These are phyloP conservation scores for Syzygium aromaticum DNA, from an alignment of 345 rosid species.

Conservation along the genomic window DNA sequence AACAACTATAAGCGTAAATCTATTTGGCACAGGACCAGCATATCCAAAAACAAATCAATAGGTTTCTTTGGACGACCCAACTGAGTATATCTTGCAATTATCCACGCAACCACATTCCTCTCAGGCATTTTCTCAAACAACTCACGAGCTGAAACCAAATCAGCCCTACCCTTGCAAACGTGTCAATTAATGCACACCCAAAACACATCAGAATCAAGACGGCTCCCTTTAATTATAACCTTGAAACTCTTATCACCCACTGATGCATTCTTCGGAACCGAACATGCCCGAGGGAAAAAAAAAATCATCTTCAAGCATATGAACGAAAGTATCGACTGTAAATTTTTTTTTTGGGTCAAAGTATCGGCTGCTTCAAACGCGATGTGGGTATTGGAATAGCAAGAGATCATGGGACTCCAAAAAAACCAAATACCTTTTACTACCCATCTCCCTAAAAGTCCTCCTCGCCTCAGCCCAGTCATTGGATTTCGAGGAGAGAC, in stretches of 20 bases:
- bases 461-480: not conserved
- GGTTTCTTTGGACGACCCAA: slow-evolving; percentile 41
- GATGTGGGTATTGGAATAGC: not conserved
- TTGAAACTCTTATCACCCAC: slow-evolving; percentile 43
- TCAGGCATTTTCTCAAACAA: slow-evolving; percentile 30
- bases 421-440: not conserved
- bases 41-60: slow-evolving; percentile 34
- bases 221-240: slow-evolving; percentile 43
- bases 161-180: slow-evolving; percentile 41
- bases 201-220: slow-evolving; percentile 48
- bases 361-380: not conserved
- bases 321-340: not conserved
- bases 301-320: not conserved
- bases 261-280: slow-evolving; percentile 14
- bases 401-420: not conserved
- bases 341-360: not conserved
- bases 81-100: slow-evolving; percentile 52
- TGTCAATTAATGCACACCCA: slow-evolving; percentile 54
- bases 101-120: not conserved
- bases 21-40: slow-evolving; percentile 45
- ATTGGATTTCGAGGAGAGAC: not conserved
- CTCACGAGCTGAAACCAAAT: slow-evolving; percentile 38
- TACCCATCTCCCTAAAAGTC: not conserved
- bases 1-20: slow-evolving; percentile 45
- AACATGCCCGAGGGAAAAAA: slow-evolving; percentile 28